Percentiles rank a stretch among this genome's conserved stretches.
Evolutionary conservation across 169 alveolate genomes (phyloP).

Genomic region (Eimeria acervulina): DNA sequence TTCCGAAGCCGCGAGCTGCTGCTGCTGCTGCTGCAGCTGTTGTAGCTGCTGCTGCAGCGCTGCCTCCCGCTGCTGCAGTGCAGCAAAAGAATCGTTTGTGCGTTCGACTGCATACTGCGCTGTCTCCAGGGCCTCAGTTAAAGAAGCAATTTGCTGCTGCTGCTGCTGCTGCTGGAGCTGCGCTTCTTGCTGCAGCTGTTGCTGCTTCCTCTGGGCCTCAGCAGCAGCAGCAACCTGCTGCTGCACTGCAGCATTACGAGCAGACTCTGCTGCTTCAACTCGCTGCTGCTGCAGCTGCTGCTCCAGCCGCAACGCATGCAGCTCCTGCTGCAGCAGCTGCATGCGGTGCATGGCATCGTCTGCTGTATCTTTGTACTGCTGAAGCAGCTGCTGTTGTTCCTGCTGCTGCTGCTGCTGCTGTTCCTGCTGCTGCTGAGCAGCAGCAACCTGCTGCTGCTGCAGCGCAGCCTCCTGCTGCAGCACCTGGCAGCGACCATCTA

Average conservation of each 20-base stretch:
- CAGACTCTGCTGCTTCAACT: slow-evolving; percentile 50
- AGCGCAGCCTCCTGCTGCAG: slow-evolving; percentile 74
- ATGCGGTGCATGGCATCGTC: slow-evolving; percentile 1
- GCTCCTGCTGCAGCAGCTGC: slow-evolving; percentile 67
- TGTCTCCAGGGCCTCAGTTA: slow-evolving; percentile 1
- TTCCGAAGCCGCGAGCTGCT: neutral
- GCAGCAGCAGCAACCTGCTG: slow-evolving; percentile 70
- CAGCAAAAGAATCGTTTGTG: slow-evolving; percentile 51
- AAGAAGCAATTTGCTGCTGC: slow-evolving; percentile 70
- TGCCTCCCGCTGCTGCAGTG: slow-evolving; percentile 66
- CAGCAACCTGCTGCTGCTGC: slow-evolving; percentile 69
- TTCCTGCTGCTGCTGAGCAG: slow-evolving; percentile 59
- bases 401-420: slow-evolving; percentile 69
- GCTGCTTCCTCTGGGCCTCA: slow-evolving; percentile 45
- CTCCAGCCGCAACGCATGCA: slow-evolving; percentile 50
- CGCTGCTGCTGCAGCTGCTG: slow-evolving; percentile 75
- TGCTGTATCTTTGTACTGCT: slow-evolving; percentile 31
- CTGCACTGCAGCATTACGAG: slow-evolving; percentile 53
- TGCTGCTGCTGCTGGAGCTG: slow-evolving; percentile 68
- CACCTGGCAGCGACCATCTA: slow-evolving; percentile 26
- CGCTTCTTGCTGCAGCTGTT: slow-evolving; percentile 54
- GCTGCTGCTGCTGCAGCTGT: slow-evolving; percentile 41
- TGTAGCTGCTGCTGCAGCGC: slow-evolving; percentile 63
- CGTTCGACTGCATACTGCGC: slow-evolving; percentile 4
- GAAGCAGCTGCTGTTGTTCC: slow-evolving; percentile 50